Conservation (phyloP, 2,329 filamentous ascomycete species). For the Erysiphe pulchra region DNA sequence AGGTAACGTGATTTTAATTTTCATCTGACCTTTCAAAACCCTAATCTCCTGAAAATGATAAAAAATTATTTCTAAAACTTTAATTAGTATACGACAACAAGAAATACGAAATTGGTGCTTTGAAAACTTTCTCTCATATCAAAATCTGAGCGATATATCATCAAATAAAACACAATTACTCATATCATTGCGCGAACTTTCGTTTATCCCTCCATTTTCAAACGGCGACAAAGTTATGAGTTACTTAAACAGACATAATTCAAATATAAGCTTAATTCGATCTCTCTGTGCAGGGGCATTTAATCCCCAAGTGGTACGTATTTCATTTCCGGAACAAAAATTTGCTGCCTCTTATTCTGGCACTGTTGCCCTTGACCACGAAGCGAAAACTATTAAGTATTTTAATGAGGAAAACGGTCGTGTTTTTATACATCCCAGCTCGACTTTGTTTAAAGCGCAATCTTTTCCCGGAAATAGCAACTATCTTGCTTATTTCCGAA, state of each 20-base stretch:
- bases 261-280: conserved; percentile 15
- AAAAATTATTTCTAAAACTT: conserved; percentile 2
- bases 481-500: conserved; percentile 74
- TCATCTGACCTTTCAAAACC: background rate
- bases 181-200: conserved; percentile 60
- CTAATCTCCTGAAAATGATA: too few species aligned
- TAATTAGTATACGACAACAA: conserved; percentile 22
- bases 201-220: conserved; percentile 31
- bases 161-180: conserved; percentile 72
- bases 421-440: conserved; percentile 81
- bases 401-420: conserved; percentile 66
- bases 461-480: conserved; percentile 47
- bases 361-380: conserved; percentile 77
- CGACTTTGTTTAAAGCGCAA: conserved; percentile 63
- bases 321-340: conserved; percentile 88
- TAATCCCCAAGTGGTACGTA: conserved; percentile 65
- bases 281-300: conserved; percentile 22
- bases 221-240: conserved; percentile 6
- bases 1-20: conserved; percentile 7
- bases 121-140: conserved; percentile 58
- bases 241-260: conserved; percentile 21
- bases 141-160: conserved; percentile 69
- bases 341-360: conserved; percentile 71
- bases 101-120: conserved; percentile 56
- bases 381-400: conserved; percentile 78